Percentiles rank a stretch among this genome's conserved stretches.
Evolutionary conservation across 2,329 filamentous ascomycete species (phyloP).

Genomic region (Stachybotrys chlorohalonatus): DNA sequence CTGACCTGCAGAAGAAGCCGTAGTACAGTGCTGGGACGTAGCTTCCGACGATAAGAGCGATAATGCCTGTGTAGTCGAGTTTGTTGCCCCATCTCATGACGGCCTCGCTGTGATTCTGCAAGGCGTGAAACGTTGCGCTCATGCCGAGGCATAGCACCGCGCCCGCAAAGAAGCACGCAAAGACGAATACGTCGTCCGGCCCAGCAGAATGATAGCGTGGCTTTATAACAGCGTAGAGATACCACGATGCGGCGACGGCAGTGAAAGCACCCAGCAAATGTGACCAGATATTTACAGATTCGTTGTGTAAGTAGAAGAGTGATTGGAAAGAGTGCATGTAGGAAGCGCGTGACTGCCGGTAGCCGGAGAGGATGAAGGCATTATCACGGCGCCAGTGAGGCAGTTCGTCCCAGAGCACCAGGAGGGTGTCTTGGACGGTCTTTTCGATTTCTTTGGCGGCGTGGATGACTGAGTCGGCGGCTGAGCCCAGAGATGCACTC

Average conservation of each 20-base stretch:
- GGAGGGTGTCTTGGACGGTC: slow-evolving; percentile 29
- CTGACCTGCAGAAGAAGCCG: slow-evolving; percentile 64
- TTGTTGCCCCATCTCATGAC: slow-evolving; percentile 84
- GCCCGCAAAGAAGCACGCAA: slow-evolving; percentile 71
- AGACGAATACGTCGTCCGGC: slow-evolving; percentile 57
- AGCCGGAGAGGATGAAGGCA: slow-evolving; percentile 43
- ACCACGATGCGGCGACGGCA: slow-evolving; percentile 40
- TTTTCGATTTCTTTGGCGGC: slow-evolving; percentile 25
- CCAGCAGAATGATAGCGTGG: slow-evolving; percentile 59
- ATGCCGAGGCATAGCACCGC: slow-evolving; percentile 66
- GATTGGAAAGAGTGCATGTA: slow-evolving; percentile 36
- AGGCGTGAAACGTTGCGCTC: slow-evolving; percentile 77
- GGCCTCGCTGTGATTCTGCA: slow-evolving; percentile 72
- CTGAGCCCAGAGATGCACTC: slow-evolving; percentile 15
- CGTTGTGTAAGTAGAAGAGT: slow-evolving; percentile 49
- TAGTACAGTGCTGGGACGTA: slow-evolving; percentile 87
- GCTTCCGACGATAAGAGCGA: slow-evolving; percentile 82
- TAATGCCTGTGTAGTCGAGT: slow-evolving; percentile 90
- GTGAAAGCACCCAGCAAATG: slow-evolving; percentile 56
- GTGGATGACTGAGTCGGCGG: slow-evolving; percentile 12
- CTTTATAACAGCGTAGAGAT: slow-evolving; percentile 48
- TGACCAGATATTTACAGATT: slow-evolving; percentile 55
- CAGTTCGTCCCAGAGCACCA: slow-evolving; percentile 50
- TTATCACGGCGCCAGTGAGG: slow-evolving; percentile 53
- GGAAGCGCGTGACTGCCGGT: slow-evolving; percentile 41